Evolutionary conservation across 2,329 filamentous ascomycete species (phyloP), one percentile per base, ranked within the genome.

Genomic region (Claviceps arundinis): DNA sequence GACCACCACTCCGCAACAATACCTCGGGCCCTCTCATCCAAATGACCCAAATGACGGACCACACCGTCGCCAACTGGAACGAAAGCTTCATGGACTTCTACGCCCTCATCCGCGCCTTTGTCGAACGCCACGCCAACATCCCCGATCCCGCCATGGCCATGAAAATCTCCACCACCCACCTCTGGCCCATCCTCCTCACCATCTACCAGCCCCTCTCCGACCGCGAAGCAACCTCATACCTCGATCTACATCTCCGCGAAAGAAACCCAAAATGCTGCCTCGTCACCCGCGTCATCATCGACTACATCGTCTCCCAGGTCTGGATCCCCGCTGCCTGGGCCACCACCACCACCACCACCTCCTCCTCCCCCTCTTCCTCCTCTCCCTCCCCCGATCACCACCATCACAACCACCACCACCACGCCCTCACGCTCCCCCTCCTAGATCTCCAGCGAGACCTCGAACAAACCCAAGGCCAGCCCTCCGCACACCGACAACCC

Each of bases 221-320:
- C 50, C 46, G 58, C 1, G 69, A 72, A 56, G 68, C 69, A 1
- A 56, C 65, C 4, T 69, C 69, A 3, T 72, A 72, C 49, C 65
- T 72, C 19, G 65, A 70, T 47, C 64, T 63, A 51, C 70, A 72
- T 50, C 62, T 72, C 22, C 65, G 65, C 50, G 65, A 69, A 22
- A 62, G 65, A 37, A 66, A 67, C 52, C 64, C 67, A 48, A 71
- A 71, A 58, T 64, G 65, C 2, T 72, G 69, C 55, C 62, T 72
- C n/a, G 66, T 72, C 16, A 70, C 70, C 2, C 65, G 70, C 6
- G 63, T 71, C 54, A 63, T 71, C 19, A 64, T 72, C 34, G 69
- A 72, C 58, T 71, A 68, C 51, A 62, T 72, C 42, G 68, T 72
- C 51, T 68, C 69, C 54, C 62, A 68, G 3, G 65, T 71, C 41